Percentiles rank a stretch among this genome's conserved stretches.
These are phyloP conservation scores for Lotus japonicus DNA, from an alignment of 306 rosid species.

Conservation along the genomic window DNA sequence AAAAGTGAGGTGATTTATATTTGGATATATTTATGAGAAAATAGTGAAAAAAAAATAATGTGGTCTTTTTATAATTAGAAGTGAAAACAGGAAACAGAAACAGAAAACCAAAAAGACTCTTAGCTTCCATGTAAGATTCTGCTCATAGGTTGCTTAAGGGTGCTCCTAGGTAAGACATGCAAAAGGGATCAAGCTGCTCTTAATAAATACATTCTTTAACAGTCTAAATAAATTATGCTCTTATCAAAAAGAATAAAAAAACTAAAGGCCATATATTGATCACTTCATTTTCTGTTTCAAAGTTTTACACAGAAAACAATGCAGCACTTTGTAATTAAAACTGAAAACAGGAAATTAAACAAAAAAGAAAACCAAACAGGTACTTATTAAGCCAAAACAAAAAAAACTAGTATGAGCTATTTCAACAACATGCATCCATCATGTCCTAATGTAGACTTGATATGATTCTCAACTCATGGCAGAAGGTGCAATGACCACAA, in stretches of 20 bases:
- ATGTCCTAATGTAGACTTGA: conserved; percentile 13
- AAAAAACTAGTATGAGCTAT: conserved; percentile 4
- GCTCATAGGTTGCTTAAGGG: neutral
- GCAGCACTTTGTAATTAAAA: no score
- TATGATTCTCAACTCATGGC: conserved; percentile 15
- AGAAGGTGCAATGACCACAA: neutral
- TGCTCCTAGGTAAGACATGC: neutral
- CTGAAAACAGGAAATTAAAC: no score
- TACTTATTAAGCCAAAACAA: neutral
- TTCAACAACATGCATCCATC: neutral
- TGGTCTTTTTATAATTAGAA: no score
- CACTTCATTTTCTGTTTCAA: neutral
- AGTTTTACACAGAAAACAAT: no score
- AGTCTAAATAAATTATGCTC: no score
- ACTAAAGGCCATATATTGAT: neutral
- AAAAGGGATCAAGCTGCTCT: neutral
- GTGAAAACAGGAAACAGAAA: neutral
- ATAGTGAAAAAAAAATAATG: neutral
- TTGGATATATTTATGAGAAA: no score
- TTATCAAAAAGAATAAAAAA: neutral
- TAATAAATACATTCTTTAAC: no score
- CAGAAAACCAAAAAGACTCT: neutral
- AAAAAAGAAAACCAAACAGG: no score
- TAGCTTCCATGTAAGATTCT: neutral
- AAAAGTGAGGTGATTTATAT: no score